phyloP scores from a whole-genome alignment of 1,284 basidiomycete genomes.

The Fomitiporia mediterranea region DNA sequence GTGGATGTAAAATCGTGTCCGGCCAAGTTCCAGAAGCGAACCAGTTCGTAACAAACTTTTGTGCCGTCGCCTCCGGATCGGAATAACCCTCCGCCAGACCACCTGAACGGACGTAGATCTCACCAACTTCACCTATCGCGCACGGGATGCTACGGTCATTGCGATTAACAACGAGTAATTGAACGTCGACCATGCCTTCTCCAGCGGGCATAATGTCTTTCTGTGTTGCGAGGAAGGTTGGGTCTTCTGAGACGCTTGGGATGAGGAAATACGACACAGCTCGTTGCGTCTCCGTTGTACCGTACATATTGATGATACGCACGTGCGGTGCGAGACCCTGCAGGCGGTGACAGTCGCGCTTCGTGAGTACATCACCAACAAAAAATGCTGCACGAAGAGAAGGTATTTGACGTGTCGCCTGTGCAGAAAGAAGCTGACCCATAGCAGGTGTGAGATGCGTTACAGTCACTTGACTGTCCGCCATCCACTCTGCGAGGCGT shows the following conservation, averaged over 20 bases:
- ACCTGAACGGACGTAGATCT: conserved; percentile 97
- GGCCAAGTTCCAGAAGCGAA: conserved; percentile 60
- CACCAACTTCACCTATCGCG: conserved; percentile 94
- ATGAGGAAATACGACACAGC: conserved; percentile 98
- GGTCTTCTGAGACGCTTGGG: conserved; percentile 79
- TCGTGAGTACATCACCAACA: conserved; percentile 98
- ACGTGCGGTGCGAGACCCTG: conserved; percentile 93
- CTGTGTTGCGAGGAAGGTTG: conserved; percentile 89
- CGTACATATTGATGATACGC: conserved; percentile 99
- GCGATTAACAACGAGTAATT: conserved; percentile 95
- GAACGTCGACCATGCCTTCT: conserved; percentile 96
- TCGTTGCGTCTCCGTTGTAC: conserved; percentile 98
- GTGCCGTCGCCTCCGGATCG: conserved; percentile 76
- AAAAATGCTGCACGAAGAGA: conserved; percentile 92
- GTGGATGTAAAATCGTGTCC: conserved; percentile 70
- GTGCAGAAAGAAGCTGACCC: conserved; percentile 97
- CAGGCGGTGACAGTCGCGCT: conserved; percentile 94
- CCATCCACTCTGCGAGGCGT: conserved; percentile 98
- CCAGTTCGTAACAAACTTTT: conserved; percentile 95
- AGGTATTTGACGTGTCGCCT: conserved; percentile 87
- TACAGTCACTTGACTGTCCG: conserved; percentile 81
- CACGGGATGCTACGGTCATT: conserved; percentile 87
- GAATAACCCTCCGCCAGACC: conserved; percentile 96
- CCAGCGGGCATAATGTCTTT: conserved; percentile 99
- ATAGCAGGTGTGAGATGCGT: conserved; percentile 98